Base-by-base conservation (phyloP, 108 stramenopile species). In the Nitzschia palea region DNA sequence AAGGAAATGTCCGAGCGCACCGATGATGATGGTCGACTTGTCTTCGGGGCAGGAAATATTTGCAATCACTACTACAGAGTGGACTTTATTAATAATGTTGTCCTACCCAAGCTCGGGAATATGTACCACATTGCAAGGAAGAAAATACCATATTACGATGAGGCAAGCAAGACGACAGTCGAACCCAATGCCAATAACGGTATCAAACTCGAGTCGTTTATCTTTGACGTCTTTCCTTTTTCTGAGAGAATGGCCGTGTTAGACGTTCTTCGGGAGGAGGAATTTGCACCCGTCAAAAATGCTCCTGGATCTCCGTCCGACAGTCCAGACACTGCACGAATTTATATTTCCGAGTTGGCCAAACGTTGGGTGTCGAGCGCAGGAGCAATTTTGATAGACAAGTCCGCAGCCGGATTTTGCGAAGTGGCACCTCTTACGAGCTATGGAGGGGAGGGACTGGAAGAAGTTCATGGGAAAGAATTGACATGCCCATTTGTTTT, bases 261-360 rank as follows among this genome's bases (percentile, higher is more conserved):
- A 59, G 97, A 98, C 65, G 93, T 96, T 0, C 44, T 68, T n/a
- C 86, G 99, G 35, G 74, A 75, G 15, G 88, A 92, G n/a, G 97
- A 97, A 78, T 99, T 99, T 69, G 96, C 96, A 23, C 97, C 97
- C 3, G 97, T 99, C 10, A 99, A 99, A 87, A 98, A 99, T 70
- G 84, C 87, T 1, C 84, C 87, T 12, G 93, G 89, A 0, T 62
- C 80, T 12, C 55, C 63, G 0, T 71, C 83, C 12, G 93, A 94
- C 64, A 85, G 82, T 78, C 93, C 93, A 0, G 90, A 94, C 66
- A 94, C 93, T 10, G 93, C 93, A 25, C 69, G 90, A 22, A 54
- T 12, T 20, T 69, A 88, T 23, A 75, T 91, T 32, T 86, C 88
- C 14, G 61, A 79, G 35, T 70, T 89, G 44, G 83, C 88, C 47